Evolutionary conservation across 2,329 filamentous ascomycete genomes (phyloP).

Genomic region (Botrytis squamosa): DNA sequence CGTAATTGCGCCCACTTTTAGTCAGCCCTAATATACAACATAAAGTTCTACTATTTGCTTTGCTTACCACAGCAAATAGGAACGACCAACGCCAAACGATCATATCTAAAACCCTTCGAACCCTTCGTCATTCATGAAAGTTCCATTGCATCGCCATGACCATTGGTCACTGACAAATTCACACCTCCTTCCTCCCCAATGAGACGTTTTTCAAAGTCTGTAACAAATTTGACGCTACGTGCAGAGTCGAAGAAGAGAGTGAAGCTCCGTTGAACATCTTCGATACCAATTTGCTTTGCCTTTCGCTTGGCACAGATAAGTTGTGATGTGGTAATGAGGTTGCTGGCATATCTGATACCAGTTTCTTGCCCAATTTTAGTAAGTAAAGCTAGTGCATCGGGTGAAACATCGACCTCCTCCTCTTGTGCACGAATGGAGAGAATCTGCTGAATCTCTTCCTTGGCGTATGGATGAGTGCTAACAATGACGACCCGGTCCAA

Average conservation of each 20-base stretch:
- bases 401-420: slow-evolving; percentile 88
- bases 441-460: slow-evolving; percentile 89
- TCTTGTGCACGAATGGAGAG: slow-evolving; percentile 89
- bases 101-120: not conserved
- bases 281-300: slow-evolving; percentile 77
- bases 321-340: slow-evolving; percentile 93
- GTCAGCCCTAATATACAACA: slow-evolving; percentile 22
- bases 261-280: slow-evolving; percentile 92
- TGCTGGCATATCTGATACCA: slow-evolving; percentile 92
- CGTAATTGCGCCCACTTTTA: slow-evolving; percentile 18
- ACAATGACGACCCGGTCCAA: slow-evolving; percentile 95
- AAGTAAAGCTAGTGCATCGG: slow-evolving; percentile 86
- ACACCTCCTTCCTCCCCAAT: slow-evolving; percentile 85
- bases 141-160: slow-evolving; percentile 69
- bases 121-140: slow-evolving; percentile 33
- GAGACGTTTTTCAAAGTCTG: slow-evolving; percentile 85
- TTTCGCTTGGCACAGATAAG: slow-evolving; percentile 83
- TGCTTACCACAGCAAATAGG: slow-evolving; percentile 16
- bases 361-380: slow-evolving; percentile 95
- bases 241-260: slow-evolving; percentile 87
- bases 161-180: slow-evolving; percentile 60
- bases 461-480: slow-evolving; percentile 80
- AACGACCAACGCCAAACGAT: slow-evolving; percentile 17
- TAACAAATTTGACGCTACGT: slow-evolving; percentile 86
- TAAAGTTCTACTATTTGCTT: slow-evolving; percentile 11